These are phyloP conservation scores for sorghum (Sorghum bicolor) DNA, from an alignment of 176 grass and related monocot species.

Conservation along the genomic window DNA sequence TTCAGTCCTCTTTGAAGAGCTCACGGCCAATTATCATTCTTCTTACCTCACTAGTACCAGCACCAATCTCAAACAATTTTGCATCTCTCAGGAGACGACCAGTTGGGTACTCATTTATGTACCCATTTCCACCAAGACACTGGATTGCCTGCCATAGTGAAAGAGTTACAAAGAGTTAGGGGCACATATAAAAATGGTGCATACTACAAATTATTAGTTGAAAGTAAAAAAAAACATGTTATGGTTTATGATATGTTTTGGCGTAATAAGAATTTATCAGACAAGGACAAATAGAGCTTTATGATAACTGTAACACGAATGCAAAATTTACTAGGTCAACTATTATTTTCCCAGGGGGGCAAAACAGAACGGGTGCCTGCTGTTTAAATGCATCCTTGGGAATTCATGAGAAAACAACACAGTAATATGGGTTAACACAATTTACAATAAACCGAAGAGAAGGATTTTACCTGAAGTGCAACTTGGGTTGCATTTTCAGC, in stretches of 20 bases:
- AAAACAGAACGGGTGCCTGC: neutral
- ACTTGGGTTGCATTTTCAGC: conserved; percentile 98
- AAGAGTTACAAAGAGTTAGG: conserved; percentile 25
- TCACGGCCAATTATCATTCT: conserved; percentile 95
- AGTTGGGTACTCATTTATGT: conserved; percentile 94
- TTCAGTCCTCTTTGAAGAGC: conserved; percentile 86
- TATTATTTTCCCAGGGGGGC: neutral
- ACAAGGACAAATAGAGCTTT: neutral
- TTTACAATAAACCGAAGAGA: conserved; percentile 1
- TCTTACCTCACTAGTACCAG: conserved; percentile 96
- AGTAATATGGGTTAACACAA: neutral
- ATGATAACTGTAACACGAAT: neutral
- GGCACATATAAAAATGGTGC: conserved; percentile 4
- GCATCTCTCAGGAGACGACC: conserved; percentile 98
- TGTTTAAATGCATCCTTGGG: neutral
- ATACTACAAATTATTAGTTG: neutral
- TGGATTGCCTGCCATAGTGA: conserved; percentile 73
- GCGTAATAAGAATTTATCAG: neutral
- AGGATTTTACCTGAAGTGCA: conserved; percentile 72
- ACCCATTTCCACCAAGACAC: conserved; percentile 96
- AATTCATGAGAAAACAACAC: neutral
- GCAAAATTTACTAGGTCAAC: neutral
- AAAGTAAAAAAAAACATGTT: neutral
- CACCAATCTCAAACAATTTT: conserved; percentile 97
- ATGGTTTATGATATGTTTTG: neutral